A percentile compares a stretch with the other conserved stretches of the same genome.
Evolutionary conservation across 2,329 filamentous ascomycete species (phyloP).

Genomic region (Diplodia corticola): DNA sequence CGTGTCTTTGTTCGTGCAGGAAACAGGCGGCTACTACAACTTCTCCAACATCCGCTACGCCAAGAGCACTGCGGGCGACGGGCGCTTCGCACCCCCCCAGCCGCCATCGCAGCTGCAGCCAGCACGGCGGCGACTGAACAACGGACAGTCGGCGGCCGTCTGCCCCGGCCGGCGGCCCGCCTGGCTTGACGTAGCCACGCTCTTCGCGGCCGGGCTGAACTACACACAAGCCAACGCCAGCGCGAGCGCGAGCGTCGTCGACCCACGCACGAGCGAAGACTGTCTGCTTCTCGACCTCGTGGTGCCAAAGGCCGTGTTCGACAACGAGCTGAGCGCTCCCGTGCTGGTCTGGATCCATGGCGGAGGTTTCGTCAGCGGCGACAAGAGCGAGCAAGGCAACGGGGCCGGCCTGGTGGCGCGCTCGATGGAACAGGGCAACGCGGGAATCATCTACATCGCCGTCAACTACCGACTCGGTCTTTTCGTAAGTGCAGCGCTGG

Average conservation of each 20-base stretch:
- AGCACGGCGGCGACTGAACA: background rate
- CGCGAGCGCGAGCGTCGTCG: background rate
- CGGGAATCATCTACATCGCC: background rate
- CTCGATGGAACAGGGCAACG: background rate
- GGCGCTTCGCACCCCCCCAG: background rate
- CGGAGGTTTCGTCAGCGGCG: background rate
- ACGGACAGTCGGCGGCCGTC: background rate
- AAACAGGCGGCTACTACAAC: constrained; percentile 2
- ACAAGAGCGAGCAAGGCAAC: background rate
- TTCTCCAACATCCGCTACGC: constrained; percentile 7
- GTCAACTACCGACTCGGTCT: background rate
- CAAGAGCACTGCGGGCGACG: background rate
- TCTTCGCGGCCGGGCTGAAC: background rate
- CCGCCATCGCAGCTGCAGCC: background rate
- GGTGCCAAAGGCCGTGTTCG: background rate
- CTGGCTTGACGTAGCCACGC: background rate
- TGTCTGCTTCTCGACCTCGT: background rate
- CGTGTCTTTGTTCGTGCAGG: background rate
- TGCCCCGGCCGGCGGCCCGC: background rate
- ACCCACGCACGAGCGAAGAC: constrained; percentile 1
- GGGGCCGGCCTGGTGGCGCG: background rate
- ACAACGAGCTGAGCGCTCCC: background rate
- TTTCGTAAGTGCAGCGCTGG: background rate
- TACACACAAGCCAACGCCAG: background rate
- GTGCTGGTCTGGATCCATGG: constrained; percentile 1